phyloP scores from a whole-genome alignment of 2,329 filamentous ascomycete species.

The Cladophialophora carrionii region DNA sequence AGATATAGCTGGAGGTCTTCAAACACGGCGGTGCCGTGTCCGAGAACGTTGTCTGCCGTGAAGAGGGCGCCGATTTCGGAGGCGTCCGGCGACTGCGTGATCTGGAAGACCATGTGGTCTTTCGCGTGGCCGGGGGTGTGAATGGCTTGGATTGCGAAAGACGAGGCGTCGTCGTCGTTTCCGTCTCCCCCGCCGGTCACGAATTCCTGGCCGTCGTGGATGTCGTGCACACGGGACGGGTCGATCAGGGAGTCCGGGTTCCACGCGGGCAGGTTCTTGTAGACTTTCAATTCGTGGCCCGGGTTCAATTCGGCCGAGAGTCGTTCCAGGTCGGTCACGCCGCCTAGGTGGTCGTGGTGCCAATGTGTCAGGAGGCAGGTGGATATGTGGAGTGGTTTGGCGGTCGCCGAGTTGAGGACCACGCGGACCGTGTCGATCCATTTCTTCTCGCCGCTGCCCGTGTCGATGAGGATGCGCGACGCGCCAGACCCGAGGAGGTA shows the following conservation, averaged over 20 bases:
- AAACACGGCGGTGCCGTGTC: slow-evolving; percentile 84
- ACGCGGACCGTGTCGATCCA: slow-evolving; percentile 71
- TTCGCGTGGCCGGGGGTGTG: slow-evolving; percentile 75
- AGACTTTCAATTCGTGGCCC: slow-evolving; percentile 46
- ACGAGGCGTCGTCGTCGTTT: not conserved
- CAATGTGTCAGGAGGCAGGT: slow-evolving; percentile 82
- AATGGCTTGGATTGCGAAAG: slow-evolving; percentile 63
- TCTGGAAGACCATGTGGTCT: slow-evolving; percentile 78
- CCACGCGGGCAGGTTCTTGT: slow-evolving; percentile 49
- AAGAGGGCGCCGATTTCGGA: slow-evolving; percentile 78
- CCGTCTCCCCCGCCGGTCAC: slow-evolving; percentile 53
- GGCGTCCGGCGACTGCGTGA: slow-evolving; percentile 51
- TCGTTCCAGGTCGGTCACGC: slow-evolving; percentile 69
- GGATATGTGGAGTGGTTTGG: slow-evolving; percentile 66
- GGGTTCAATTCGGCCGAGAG: slow-evolving; percentile 63
- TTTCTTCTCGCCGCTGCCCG: slow-evolving; percentile 74
- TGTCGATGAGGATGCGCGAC: slow-evolving; percentile 81
- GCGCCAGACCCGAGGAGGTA: slow-evolving; percentile 82
- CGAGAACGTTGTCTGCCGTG: slow-evolving; percentile 85
- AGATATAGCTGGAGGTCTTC: slow-evolving; percentile 75
- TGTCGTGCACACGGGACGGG: slow-evolving; percentile 58
- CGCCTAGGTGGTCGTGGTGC: slow-evolving; percentile 84
- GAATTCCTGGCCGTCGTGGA: slow-evolving; percentile 42
- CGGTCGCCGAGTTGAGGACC: slow-evolving; percentile 54
- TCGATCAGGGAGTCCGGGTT: slow-evolving; percentile 59